These are phyloP conservation scores for Rhodomyrtus tomentosa DNA, from an alignment of 345 rosid species.

Conservation along the genomic window DNA sequence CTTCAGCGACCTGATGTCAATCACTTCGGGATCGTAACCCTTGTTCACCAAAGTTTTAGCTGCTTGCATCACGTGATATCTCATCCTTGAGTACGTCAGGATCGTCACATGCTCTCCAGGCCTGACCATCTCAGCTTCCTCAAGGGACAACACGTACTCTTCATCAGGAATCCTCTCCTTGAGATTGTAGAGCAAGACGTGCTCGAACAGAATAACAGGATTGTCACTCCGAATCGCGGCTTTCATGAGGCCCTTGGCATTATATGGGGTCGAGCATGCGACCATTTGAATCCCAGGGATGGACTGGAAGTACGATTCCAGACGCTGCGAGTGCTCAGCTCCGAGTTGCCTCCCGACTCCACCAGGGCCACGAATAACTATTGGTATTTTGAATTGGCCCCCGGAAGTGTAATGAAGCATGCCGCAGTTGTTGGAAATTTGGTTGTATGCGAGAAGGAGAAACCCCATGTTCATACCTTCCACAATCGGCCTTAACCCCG, in stretches of 20 bases:
- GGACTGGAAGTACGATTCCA: constrained; percentile 95
- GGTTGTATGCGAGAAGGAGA: constrained; percentile 93
- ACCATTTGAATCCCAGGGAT: constrained; percentile 99
- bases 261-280: constrained; percentile 95
- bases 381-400: constrained; percentile 83
- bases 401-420: constrained; percentile 99
- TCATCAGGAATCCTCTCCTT: constrained; percentile 93
- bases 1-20: constrained; percentile 85
- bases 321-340: constrained; percentile 94
- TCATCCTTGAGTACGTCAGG: constrained; percentile 87
- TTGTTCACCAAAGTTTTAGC: constrained; percentile 86
- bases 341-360: constrained; percentile 98
- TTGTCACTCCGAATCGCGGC: constrained; percentile 97
- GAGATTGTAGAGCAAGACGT: constrained; percentile 92
- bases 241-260: constrained; percentile 99
- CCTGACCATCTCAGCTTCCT: constrained; percentile 98
- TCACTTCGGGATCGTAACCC: constrained; percentile 92
- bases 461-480: constrained; percentile 99
- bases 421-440: constrained; percentile 96
- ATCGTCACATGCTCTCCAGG: constrained; percentile 86
- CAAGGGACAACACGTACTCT: constrained; percentile 76
- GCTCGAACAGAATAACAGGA: constrained; percentile 93
- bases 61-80: constrained; percentile 97
- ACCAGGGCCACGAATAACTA: constrained; percentile 97
- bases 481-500: constrained; percentile 74